phyloP scores from a whole-genome alignment of 257 asterid species.

The Petunia axillaris region DNA sequence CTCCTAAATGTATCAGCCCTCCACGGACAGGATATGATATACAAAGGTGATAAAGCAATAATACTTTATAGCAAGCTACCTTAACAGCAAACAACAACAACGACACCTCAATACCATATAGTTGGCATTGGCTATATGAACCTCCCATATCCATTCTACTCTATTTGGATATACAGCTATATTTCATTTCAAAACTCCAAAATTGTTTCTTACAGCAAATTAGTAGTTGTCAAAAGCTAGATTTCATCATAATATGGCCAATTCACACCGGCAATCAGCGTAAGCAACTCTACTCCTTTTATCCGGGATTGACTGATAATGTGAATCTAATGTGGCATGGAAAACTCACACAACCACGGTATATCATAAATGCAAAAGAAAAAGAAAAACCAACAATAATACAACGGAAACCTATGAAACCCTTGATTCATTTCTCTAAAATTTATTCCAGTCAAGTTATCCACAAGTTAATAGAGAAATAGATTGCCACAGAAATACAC shows the following conservation, averaged over 20 bases:
- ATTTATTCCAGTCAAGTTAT: constrained; percentile 12
- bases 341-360: background rate
- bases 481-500: background rate
- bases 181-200: background rate
- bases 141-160: background rate
- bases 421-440: background rate
- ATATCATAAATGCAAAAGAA: background rate
- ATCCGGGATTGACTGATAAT: background rate
- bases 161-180: background rate
- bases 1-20: background rate
- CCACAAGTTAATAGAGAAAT: background rate
- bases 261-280: background rate
- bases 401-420: background rate
- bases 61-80: background rate
- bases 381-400: background rate
- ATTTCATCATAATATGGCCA: background rate
- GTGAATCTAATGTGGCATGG: background rate
- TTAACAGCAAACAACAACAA: background rate
- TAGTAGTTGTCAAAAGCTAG: constrained; percentile 1
- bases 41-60: background rate
- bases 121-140: background rate
- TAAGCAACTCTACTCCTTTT: constrained; percentile 1
- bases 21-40: background rate
- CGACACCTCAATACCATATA: background rate
- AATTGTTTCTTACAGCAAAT: background rate